These are phyloP conservation scores for Mimosa pudica DNA, from an alignment of 306 rosid species.

Conservation along the genomic window DNA sequence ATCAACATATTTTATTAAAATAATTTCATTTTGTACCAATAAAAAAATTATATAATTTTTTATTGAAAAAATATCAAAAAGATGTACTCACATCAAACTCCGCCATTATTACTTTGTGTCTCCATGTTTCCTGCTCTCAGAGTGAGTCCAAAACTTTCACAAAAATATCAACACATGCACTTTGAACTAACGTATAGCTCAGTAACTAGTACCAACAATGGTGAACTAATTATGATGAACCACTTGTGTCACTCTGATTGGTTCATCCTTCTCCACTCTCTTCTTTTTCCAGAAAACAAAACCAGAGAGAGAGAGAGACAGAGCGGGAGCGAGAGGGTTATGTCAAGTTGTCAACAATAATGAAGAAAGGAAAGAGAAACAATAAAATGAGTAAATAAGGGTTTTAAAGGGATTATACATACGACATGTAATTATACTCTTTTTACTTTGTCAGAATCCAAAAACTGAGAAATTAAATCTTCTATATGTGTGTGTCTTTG, in stretches of 20 bases:
- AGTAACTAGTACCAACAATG: slow-evolving; percentile 33
- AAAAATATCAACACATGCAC: slow-evolving; percentile 43
- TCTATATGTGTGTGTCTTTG: background rate
- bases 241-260: slow-evolving; percentile 33
- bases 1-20: background rate
- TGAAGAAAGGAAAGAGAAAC: background rate
- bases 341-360: slow-evolving; percentile 16
- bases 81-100: background rate
- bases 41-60: background rate
- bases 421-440: slow-evolving; percentile 38
- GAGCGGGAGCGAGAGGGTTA: slow-evolving; percentile 38
- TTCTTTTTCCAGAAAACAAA: background rate
- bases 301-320: background rate
- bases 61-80: too few species aligned
- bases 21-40: too few species aligned
- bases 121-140: background rate
- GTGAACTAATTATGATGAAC: slow-evolving; percentile 38
- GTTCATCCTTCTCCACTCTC: slow-evolving; percentile 13
- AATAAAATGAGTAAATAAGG: background rate
- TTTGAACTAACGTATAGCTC: slow-evolving; percentile 41
- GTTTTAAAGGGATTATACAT: slow-evolving; percentile 36
- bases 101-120: slow-evolving; percentile 17
- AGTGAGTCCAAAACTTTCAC: slow-evolving; percentile 51
- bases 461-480: slow-evolving; percentile 47
- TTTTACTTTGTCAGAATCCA: slow-evolving; percentile 45